Conservation (phyloP, 768 basidiomycete genomes). For the Polyporus arcularius region DNA sequence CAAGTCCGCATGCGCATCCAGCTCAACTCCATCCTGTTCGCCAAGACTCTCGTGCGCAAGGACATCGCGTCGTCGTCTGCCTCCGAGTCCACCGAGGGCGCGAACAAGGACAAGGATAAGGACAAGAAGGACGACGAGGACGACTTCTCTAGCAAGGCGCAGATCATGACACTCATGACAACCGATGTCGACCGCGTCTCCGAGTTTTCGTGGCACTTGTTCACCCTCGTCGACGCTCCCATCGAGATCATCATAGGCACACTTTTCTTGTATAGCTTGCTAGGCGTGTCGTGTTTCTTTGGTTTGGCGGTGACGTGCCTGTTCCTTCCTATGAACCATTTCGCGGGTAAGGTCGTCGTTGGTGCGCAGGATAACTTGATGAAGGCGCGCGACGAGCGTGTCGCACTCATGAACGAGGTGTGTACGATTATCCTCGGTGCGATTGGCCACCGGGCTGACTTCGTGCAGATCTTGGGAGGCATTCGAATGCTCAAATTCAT, state of each 20-base stretch:
- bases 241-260: slow-evolving; percentile 78
- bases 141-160: slow-evolving; percentile 58
- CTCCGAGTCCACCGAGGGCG: slow-evolving; percentile 25
- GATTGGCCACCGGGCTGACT: not conserved
- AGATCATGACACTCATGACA: slow-evolving; percentile 96
- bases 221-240: slow-evolving; percentile 73
- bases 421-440: slow-evolving; percentile 10
- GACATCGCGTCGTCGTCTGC: slow-evolving; percentile 71
- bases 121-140: slow-evolving; percentile 62
- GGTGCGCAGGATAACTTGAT: slow-evolving; percentile 82
- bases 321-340: slow-evolving; percentile 77
- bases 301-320: slow-evolving; percentile 75
- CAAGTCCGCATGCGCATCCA: slow-evolving; percentile 74
- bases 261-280: slow-evolving; percentile 72
- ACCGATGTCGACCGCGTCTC: slow-evolving; percentile 90
- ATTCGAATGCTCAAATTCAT: slow-evolving; percentile 98
- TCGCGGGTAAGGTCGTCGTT: slow-evolving; percentile 78
- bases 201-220: slow-evolving; percentile 81
- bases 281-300: slow-evolving; percentile 75
- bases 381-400: slow-evolving; percentile 91
- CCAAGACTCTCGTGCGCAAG: slow-evolving; percentile 85
- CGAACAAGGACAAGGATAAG: slow-evolving; percentile 31
- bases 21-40: slow-evolving; percentile 81
- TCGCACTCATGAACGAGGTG: slow-evolving; percentile 87
- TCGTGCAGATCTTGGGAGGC: slow-evolving; percentile 68